Evolutionary conservation across 1,284 basidiomycete species (phyloP).

Genomic region (Microbotryum violaceum): DNA sequence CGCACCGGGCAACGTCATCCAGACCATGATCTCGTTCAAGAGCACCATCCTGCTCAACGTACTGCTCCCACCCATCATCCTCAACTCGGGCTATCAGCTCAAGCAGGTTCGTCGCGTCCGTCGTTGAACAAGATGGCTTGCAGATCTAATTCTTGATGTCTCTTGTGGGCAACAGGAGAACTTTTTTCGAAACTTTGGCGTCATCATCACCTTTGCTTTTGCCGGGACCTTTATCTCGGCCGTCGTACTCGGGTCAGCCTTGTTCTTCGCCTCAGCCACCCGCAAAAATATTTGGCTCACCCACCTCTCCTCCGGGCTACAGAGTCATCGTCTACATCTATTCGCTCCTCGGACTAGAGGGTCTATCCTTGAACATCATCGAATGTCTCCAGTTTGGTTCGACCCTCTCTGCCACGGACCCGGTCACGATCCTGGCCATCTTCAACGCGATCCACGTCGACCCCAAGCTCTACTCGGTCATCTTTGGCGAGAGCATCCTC

Average conservation of each 20-base stretch:
- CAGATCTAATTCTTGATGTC: too few relatives aligned
- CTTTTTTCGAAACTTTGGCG: slow-evolving; percentile 95
- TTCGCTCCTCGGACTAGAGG: slow-evolving; percentile 82
- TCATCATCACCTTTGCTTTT: slow-evolving; percentile 89
- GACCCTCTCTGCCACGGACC: slow-evolving; percentile 93
- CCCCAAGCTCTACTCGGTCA: slow-evolving; percentile 93
- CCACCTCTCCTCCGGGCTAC: slow-evolving; percentile 27
- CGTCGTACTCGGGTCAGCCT: slow-evolving; percentile 79
- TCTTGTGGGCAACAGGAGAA: slow-evolving; percentile 58
- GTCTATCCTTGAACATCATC: slow-evolving; percentile 65
- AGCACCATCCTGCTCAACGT: slow-evolving; percentile 98
- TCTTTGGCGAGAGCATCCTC: slow-evolving; percentile 93
- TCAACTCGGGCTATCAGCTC: slow-evolving; percentile 95
- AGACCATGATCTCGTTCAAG: slow-evolving; percentile 77
- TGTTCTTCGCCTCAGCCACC: not conserved
- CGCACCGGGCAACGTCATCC: slow-evolving; percentile 84
- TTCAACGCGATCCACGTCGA: slow-evolving; percentile 99
- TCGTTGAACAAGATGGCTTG: not conserved
- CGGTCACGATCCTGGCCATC: slow-evolving; percentile 95
- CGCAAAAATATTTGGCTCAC: not conserved
- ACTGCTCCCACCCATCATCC: slow-evolving; percentile 91
- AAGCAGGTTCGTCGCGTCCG: slow-evolving; percentile 63
- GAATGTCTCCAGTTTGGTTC: slow-evolving; percentile 97
- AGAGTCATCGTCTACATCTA: slow-evolving; percentile 93
- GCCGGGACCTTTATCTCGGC: slow-evolving; percentile 94